Evolutionary conservation across 2,329 filamentous ascomycete species (phyloP).

Genomic region (Fusarium tricinctum): DNA sequence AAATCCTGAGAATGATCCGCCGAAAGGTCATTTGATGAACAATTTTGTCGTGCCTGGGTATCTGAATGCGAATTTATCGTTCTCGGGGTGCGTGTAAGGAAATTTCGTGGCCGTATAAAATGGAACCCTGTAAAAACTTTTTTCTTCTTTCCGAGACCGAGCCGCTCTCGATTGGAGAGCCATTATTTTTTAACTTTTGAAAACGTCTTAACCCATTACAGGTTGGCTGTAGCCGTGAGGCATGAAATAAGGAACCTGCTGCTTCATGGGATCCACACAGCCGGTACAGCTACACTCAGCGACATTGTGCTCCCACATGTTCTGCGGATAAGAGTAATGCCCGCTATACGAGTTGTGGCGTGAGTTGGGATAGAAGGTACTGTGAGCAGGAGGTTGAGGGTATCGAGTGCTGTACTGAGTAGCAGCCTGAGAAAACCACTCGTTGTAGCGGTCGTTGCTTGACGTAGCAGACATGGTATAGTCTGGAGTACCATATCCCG

Average conservation of each 20-base stretch:
- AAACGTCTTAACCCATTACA: slow-evolving; percentile 63
- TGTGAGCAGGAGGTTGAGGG: slow-evolving; percentile 59
- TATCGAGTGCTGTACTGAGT: slow-evolving; percentile 62
- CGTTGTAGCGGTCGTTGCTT: slow-evolving; percentile 68
- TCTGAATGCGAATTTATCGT: slow-evolving; percentile 57
- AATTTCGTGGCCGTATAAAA: slow-evolving; percentile 55
- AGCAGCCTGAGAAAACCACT: slow-evolving; percentile 66
- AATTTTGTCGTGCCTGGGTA: slow-evolving; percentile 58
- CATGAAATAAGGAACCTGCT: slow-evolving; percentile 64
- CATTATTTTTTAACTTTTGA: slow-evolving; percentile 42
- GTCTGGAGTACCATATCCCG: slow-evolving; percentile 73
- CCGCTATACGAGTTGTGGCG: slow-evolving; percentile 59
- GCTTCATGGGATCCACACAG: slow-evolving; percentile 63
- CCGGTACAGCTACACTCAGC: slow-evolving; percentile 65
- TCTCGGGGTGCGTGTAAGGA: slow-evolving; percentile 51
- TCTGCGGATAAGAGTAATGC: slow-evolving; percentile 62
- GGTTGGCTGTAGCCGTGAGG: slow-evolving; percentile 66
- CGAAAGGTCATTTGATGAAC: slow-evolving; percentile 50
- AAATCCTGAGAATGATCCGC: slow-evolving; percentile 50
- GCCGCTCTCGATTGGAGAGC: slow-evolving; percentile 30
- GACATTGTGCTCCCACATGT: slow-evolving; percentile 65
- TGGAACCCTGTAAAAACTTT: slow-evolving; percentile 46
- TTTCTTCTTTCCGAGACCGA: slow-evolving; percentile 49
- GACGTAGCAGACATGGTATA: slow-evolving; percentile 69
- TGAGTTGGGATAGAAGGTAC: slow-evolving; percentile 56